Evolutionary conservation across 148 eudicot species (phyloP).

Genomic region (Linanthus parryae): DNA sequence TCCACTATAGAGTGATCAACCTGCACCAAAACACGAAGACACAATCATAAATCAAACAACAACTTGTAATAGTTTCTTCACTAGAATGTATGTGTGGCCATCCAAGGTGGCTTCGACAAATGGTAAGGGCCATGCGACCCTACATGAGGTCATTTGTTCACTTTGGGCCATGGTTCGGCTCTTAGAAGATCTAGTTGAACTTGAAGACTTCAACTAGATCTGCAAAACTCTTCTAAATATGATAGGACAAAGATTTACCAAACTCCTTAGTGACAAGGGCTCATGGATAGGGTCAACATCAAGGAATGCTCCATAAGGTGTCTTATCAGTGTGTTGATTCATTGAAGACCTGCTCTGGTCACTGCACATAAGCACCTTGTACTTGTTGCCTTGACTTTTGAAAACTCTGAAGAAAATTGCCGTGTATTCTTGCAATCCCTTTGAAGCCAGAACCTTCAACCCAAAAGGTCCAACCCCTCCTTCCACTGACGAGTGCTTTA

Average conservation of each 20-base stretch:
- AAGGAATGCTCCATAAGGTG: conserved; percentile 43
- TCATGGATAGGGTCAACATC: conserved; percentile 45
- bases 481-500: conserved; percentile 1
- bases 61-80: too few relatives aligned
- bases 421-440: conserved; percentile 1
- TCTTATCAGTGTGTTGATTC: conserved; percentile 34
- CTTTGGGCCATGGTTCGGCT: too few relatives aligned
- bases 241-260: too few relatives aligned
- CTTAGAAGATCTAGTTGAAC: too few relatives aligned
- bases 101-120: too few relatives aligned
- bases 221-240: too few relatives aligned
- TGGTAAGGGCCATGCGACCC: too few relatives aligned
- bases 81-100: too few relatives aligned
- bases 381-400: conserved; percentile 1
- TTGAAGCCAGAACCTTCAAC: conserved; percentile 9
- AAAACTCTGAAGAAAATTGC: neutral
- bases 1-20: conserved; percentile 65
- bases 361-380: conserved; percentile 11
- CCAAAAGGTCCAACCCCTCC: conserved; percentile 7
- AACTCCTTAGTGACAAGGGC: conserved; percentile 34
- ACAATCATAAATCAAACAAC: too few relatives aligned
- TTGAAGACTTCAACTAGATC: too few relatives aligned
- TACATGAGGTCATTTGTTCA: too few relatives aligned
- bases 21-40: conserved; percentile 20
- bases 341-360: conserved; percentile 26